A percentile compares a stretch with the other conserved stretches of the same genome.
Evolutionary conservation across 768 basidiomycete species (phyloP).

Genomic region (Vishniacozyma victoriae): DNA sequence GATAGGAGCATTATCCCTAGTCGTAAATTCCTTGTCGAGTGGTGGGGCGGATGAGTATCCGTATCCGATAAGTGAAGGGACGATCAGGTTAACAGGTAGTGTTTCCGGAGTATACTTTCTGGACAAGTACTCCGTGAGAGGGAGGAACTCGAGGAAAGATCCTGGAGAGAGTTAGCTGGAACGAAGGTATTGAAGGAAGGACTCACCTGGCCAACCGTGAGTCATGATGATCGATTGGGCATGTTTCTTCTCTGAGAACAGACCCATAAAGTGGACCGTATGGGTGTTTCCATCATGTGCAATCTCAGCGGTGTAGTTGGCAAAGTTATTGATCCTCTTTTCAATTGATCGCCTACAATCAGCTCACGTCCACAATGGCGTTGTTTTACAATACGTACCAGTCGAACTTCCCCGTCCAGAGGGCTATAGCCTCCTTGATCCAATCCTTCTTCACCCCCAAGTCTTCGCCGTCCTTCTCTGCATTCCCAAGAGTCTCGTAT

Average conservation of each 20-base stretch:
- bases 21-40: conserved; percentile 16
- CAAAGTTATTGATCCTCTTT: conserved; percentile 14
- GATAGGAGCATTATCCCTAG: conserved; percentile 25
- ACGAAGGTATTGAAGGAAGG: not conserved
- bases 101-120: not conserved
- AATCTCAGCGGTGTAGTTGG: conserved; percentile 15
- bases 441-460: conserved; percentile 12
- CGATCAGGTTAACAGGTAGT: conserved; percentile 9
- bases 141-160: conserved; percentile 11
- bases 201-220: conserved; percentile 27
- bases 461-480: not conserved
- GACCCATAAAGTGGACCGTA: conserved; percentile 20
- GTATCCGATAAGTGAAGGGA: conserved; percentile 30
- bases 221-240: conserved; percentile 22
- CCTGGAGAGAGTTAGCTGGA: no score
- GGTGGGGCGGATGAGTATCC: conserved; percentile 30
- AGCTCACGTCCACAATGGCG: not conserved
- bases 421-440: conserved; percentile 10
- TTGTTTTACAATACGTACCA: conserved; percentile 18
- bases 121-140: conserved; percentile 8
- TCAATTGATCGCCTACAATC: conserved; percentile 18
- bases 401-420: conserved; percentile 13
- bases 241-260: conserved; percentile 19
- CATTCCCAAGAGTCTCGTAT: conserved; percentile 8
- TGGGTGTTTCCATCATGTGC: conserved; percentile 6